phyloP scores from a whole-genome alignment of 78 protist species.

The Cavenderia fasciculata region DNA sequence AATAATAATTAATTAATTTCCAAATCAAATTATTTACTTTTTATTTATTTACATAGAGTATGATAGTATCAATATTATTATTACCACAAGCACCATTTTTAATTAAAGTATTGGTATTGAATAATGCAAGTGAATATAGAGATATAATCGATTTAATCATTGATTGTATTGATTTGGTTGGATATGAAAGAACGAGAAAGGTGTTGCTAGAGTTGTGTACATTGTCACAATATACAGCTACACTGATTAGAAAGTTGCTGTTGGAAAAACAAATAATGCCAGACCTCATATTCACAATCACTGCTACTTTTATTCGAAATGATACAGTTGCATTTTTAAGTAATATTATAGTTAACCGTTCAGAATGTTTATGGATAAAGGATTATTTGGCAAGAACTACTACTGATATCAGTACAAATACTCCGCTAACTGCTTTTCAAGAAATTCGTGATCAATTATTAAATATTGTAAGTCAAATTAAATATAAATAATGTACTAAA shows the following conservation, averaged over 20 bases:
- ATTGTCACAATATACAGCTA: constrained; percentile 14
- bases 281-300: constrained; percentile 29
- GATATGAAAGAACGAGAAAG: constrained; percentile 4
- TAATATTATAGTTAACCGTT: constrained; percentile 33
- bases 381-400: constrained; percentile 27
- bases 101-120: neutral
- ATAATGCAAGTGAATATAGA: constrained; percentile 13
- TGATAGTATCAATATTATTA: constrained; percentile 20
- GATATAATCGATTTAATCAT: constrained; percentile 38
- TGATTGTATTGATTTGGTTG: constrained; percentile 1
- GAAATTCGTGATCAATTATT: constrained; percentile 34
- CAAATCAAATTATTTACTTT: neutral
- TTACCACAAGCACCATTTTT: constrained; percentile 23
- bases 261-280: constrained; percentile 10
- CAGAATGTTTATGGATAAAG: constrained; percentile 42
- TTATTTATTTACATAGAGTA: neutral
- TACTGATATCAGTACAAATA: too few species aligned
- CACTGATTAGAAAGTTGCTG: constrained; percentile 11
- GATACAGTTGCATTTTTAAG: constrained; percentile 39
- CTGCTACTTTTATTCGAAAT: constrained; percentile 14
- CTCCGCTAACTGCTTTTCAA: constrained; percentile 20
- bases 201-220: constrained; percentile 29
- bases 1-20: neutral
- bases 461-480: neutral
- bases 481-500: too few species aligned